These are phyloP conservation scores for Fusarium solani-melongenae DNA, from an alignment of 2,329 filamentous ascomycete species.

Conservation along the genomic window DNA sequence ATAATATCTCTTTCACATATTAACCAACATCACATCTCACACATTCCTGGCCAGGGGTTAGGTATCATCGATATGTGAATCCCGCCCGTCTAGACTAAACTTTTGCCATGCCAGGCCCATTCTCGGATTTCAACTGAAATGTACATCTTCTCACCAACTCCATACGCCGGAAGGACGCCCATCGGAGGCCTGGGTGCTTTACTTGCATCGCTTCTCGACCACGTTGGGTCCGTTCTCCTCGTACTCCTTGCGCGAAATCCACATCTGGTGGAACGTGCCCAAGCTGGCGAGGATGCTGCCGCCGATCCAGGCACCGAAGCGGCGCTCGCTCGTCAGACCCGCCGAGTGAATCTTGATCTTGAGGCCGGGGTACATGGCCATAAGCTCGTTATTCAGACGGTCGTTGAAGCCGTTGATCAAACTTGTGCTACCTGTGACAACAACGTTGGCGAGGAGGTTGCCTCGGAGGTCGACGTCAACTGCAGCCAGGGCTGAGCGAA, in stretches of 20 bases:
- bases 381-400: slow-evolving; percentile 86
- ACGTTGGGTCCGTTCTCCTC: slow-evolving; percentile 92
- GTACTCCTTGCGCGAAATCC: slow-evolving; percentile 97
- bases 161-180: slow-evolving; percentile 46
- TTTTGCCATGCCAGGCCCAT: slow-evolving; percentile 40
- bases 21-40: neutral
- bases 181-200: slow-evolving; percentile 39
- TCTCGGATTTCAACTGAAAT: slow-evolving; percentile 39
- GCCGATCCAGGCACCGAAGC: slow-evolving; percentile 95
- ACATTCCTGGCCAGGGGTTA: neutral
- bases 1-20: neutral
- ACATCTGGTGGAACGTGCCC: slow-evolving; percentile 99
- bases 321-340: slow-evolving; percentile 85
- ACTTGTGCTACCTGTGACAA: slow-evolving; percentile 89
- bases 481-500: slow-evolving; percentile 79
- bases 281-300: slow-evolving; percentile 95
- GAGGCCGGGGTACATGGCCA: slow-evolving; percentile 82
- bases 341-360: slow-evolving; percentile 90
- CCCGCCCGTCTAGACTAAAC: slow-evolving; percentile 37
- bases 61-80: slow-evolving; percentile 11
- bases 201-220: slow-evolving; percentile 97
- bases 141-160: slow-evolving; percentile 48
- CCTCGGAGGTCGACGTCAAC: slow-evolving; percentile 92
- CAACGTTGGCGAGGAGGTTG: slow-evolving; percentile 86
- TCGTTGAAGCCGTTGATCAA: slow-evolving; percentile 93